Conservation (phyloP, 73 alveolate genomes). For the Paramecium bursaria region DNA sequence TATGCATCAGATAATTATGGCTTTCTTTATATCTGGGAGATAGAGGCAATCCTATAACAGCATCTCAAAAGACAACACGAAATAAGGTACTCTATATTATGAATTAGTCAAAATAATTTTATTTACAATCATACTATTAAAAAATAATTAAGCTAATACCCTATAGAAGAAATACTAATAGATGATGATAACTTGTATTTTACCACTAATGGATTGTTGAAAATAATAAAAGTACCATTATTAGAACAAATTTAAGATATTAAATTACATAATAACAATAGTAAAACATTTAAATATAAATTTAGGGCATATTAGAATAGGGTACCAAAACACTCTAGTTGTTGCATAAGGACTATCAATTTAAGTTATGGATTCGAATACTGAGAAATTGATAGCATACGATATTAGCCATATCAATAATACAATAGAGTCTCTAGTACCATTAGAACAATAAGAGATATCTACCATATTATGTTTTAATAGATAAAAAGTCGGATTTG, state of each 20-base stretch:
- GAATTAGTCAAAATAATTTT: conserved; percentile 24
- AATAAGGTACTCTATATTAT: neutral
- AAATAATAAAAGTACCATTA: neutral
- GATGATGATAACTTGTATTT: conserved; percentile 2
- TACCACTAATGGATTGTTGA: neutral
- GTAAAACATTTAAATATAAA: neutral
- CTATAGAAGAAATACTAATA: neutral
- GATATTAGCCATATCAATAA: too few relatives aligned
- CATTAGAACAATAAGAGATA: too few relatives aligned
- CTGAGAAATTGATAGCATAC: too few relatives aligned
- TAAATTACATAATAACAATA: neutral
- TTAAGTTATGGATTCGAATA: too few relatives aligned
- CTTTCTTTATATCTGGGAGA: conserved; percentile 4
- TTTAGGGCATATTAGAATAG: too few relatives aligned
- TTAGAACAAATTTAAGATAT: conserved; percentile 19
- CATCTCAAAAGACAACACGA: conserved; percentile 9
- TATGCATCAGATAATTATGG: neutral
- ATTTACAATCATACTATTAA: conserved; percentile 13
- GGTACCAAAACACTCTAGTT: too few relatives aligned
- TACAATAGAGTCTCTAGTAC: too few relatives aligned
- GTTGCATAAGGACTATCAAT: too few relatives aligned
- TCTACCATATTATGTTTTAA: too few relatives aligned
- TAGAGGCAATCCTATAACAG: conserved; percentile 11
- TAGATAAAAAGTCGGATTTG: too few relatives aligned
- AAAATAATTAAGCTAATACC: neutral